phyloP scores from a whole-genome alignment of 2,329 filamentous ascomycete species.

The Stromatinia cepivora region DNA sequence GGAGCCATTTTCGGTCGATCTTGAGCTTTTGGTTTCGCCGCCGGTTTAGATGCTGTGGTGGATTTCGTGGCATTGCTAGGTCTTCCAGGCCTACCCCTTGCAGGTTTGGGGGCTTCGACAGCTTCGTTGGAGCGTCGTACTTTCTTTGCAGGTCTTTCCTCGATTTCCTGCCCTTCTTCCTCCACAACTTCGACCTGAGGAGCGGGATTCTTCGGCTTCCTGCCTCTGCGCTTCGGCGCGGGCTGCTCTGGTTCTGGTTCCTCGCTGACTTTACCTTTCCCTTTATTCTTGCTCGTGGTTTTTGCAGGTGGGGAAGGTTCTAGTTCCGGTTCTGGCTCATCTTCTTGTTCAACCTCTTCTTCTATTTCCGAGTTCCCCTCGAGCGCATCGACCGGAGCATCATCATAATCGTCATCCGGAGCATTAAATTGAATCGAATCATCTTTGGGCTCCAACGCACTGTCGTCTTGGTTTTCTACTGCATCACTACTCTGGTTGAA shows the following conservation, averaged over 20 bases:
- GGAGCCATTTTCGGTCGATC: conserved; percentile 29
- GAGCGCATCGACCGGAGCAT: conserved; percentile 39
- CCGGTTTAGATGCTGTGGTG: conserved; percentile 29
- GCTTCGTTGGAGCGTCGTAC: conserved; percentile 28
- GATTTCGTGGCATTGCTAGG: conserved; percentile 14
- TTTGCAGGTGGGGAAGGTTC: conserved; percentile 17
- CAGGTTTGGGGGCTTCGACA: conserved; percentile 19
- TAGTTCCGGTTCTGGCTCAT: conserved; percentile 25
- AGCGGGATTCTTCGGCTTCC: conserved; percentile 17
- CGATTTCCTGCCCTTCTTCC: conserved; percentile 18
- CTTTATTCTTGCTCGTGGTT: conserved; percentile 17
- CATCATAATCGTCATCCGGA: conserved; percentile 36
- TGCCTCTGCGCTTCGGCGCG: conserved; percentile 14
- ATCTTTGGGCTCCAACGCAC: conserved; percentile 52
- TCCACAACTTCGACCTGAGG: conserved; percentile 25
- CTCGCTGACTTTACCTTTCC: conserved; percentile 23
- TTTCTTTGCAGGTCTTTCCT: conserved; percentile 29
- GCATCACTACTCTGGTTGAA: conserved; percentile 38
- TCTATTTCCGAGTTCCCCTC: conserved; percentile 27
- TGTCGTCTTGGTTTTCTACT: conserved; percentile 47
- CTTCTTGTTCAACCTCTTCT: conserved; percentile 28
- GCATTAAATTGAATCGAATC: conserved; percentile 33
- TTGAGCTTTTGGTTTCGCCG: conserved; percentile 25
- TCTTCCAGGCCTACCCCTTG: conserved; percentile 5
- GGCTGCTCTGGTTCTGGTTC: conserved; percentile 9